These are phyloP conservation scores for Xylaria palmicola DNA, from an alignment of 495 filamentous ascomycete genomes.

Conservation along the genomic window DNA sequence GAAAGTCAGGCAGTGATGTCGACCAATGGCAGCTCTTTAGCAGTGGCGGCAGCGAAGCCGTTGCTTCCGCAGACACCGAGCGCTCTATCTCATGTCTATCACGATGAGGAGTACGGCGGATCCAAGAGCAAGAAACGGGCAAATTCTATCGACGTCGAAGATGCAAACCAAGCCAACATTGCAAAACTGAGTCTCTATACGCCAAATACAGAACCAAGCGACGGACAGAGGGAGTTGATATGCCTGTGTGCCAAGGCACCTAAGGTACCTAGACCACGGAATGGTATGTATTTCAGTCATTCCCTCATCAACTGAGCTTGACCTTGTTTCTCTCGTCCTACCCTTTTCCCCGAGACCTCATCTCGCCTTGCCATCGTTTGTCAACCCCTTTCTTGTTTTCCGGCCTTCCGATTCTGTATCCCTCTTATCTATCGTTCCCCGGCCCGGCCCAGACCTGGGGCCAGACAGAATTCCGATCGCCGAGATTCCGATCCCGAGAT, in stretches of 20 bases:
- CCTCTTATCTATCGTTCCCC: background rate
- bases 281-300: conserved; percentile 65
- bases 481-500: conserved; percentile 9
- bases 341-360: conserved; percentile 21
- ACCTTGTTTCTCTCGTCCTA: conserved; percentile 14
- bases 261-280: conserved; percentile 90
- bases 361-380: conserved; percentile 4
- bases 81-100: background rate
- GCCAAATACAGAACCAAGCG: conserved; percentile 30
- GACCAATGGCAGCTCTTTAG: background rate
- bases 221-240: conserved; percentile 48
- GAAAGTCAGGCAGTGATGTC: conserved; percentile 14
- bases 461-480: background rate
- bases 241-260: conserved; percentile 93
- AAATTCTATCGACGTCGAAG: conserved; percentile 48
- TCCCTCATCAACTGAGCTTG: conserved; percentile 12
- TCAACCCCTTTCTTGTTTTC: conserved; percentile 11
- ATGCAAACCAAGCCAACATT: conserved; percentile 43
- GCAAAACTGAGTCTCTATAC: conserved; percentile 41
- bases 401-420: background rate
- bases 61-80: background rate
- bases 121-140: conserved; percentile 42
- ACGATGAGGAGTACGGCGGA: conserved; percentile 17
- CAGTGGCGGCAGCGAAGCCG: conserved; percentile 2
- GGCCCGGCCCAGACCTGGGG: background rate